phyloP scores from a whole-genome alignment of 2,329 filamentous ascomycete genomes.

The Clonostachys sp. region DNA sequence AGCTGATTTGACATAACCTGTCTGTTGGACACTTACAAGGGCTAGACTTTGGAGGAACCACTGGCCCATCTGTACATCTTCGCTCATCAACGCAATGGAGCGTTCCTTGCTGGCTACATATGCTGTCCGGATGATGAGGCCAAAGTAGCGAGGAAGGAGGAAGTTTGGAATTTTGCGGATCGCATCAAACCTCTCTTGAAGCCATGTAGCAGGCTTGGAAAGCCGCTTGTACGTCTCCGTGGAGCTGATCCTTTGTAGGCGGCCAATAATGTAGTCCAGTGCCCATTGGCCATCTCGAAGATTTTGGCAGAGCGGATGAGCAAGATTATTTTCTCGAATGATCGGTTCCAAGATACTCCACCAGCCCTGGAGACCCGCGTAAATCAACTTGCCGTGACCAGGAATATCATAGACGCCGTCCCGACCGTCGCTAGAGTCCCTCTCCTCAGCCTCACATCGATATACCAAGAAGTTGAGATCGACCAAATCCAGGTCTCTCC shows the following conservation, averaged over 20 bases:
- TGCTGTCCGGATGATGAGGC: slow-evolving; percentile 78
- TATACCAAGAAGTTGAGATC: slow-evolving; percentile 93
- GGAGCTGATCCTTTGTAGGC: slow-evolving; percentile 69
- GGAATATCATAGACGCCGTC: slow-evolving; percentile 91
- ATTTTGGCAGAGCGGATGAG: slow-evolving; percentile 90
- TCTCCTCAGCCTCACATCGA: slow-evolving; percentile 83
- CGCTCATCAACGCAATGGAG: slow-evolving; percentile 72
- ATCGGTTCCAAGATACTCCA: slow-evolving; percentile 87
- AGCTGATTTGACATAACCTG: slow-evolving; percentile 82
- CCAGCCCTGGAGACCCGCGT: slow-evolving; percentile 97
- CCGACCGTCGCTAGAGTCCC: slow-evolving; percentile 69
- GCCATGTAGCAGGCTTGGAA: slow-evolving; percentile 66
- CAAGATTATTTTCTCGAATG: slow-evolving; percentile 84
- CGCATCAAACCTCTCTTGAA: slow-evolving; percentile 79
- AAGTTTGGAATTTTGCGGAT: slow-evolving; percentile 84
- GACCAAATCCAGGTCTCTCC: slow-evolving; percentile 67
- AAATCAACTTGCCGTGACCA: slow-evolving; percentile 77
- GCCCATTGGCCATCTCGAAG: slow-evolving; percentile 89
- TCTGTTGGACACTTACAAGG: slow-evolving; percentile 89
- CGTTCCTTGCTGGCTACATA: slow-evolving; percentile 81
- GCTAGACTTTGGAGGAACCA: slow-evolving; percentile 84
- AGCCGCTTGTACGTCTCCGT: slow-evolving; percentile 59
- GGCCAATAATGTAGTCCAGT: slow-evolving; percentile 77
- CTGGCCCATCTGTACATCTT: slow-evolving; percentile 74
- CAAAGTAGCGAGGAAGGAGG: slow-evolving; percentile 89